These are phyloP conservation scores for Raffaelea albimanens DNA, from an alignment of 2,329 filamentous ascomycete species.

Conservation along the genomic window DNA sequence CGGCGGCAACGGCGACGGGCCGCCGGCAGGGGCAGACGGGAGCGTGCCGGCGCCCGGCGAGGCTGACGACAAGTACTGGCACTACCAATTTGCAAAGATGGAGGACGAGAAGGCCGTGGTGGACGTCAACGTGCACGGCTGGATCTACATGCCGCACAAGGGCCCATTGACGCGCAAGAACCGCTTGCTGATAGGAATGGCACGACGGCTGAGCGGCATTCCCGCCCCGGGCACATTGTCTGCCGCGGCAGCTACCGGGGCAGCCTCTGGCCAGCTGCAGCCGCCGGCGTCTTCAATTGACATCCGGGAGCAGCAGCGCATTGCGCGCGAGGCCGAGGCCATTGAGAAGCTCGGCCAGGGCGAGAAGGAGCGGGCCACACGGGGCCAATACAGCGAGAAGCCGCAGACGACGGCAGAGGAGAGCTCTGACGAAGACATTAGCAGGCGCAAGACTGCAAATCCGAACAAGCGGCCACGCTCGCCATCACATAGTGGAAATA, in stretches of 20 bases:
- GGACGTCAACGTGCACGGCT: constrained; percentile 90
- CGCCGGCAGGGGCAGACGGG: constrained; percentile 23
- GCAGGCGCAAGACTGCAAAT: constrained; percentile 12
- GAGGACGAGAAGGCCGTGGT: constrained; percentile 80
- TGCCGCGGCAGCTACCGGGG: constrained; percentile 18
- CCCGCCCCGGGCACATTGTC: constrained; percentile 50
- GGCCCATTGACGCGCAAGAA: constrained; percentile 83
- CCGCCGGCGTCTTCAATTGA: constrained; percentile 37
- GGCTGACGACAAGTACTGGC: constrained; percentile 65
- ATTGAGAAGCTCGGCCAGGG: constrained; percentile 64
- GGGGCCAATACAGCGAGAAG: constrained; percentile 64
- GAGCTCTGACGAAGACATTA: constrained; percentile 24
- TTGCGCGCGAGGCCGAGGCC: constrained; percentile 64
- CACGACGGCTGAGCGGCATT: constrained; percentile 79
- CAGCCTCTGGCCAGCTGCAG: constrained; percentile 12
- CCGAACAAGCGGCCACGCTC: too few relatives aligned
- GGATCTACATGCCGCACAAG: constrained; percentile 81
- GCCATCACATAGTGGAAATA: background rate
- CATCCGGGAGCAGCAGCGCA: constrained; percentile 50
- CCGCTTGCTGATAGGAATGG: constrained; percentile 75
- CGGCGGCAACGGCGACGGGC: constrained; percentile 23
- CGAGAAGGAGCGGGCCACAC: constrained; percentile 61
- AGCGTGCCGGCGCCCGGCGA: constrained; percentile 27
- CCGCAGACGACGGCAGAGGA: constrained; percentile 23
- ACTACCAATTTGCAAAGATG: constrained; percentile 65